Evolutionary conservation across 345 rosid species (phyloP).

Genomic region (Clarkia xantiana): DNA sequence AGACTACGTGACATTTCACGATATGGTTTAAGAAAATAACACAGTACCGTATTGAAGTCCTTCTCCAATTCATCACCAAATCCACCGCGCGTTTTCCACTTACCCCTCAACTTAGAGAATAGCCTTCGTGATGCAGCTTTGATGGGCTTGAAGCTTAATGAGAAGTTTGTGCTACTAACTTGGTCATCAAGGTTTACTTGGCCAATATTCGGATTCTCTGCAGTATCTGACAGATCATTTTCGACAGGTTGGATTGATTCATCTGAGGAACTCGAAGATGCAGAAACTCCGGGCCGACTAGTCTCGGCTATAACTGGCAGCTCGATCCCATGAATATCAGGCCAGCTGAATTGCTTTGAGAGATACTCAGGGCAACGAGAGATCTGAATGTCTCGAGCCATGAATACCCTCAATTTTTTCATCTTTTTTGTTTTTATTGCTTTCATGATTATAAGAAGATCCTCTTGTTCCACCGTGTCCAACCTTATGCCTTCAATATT

Average conservation of each 20-base stretch:
- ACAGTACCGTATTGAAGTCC: not conserved
- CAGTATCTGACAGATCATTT: too few species aligned
- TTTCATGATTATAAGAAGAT: conserved; percentile 4
- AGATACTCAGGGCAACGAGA: conserved; percentile 11
- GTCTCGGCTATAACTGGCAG: not conserved
- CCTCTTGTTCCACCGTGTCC: conserved; percentile 3
- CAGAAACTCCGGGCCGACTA: too few species aligned
- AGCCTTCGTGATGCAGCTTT: not conserved
- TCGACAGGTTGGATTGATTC: too few species aligned
- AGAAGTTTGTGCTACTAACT: not conserved
- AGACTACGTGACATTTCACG: not conserved
- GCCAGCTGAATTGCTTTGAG: conserved; percentile 7
- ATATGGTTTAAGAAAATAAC: not conserved
- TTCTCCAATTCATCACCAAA: not conserved
- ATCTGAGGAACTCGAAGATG: too few species aligned
- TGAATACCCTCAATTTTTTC: conserved; percentile 15
- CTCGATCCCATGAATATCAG: not conserved
- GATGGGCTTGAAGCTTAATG: too few species aligned
- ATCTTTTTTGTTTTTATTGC: conserved; percentile 10
- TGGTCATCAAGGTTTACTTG: too few species aligned
- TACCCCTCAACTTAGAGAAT: not conserved
- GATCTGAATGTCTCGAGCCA: conserved; percentile 5
- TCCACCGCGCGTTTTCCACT: not conserved
- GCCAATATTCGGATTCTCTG: too few species aligned
- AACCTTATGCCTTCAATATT: conserved; percentile 12